Conservation (phyloP, 768 basidiomycete species). For the Lactarius evosmus region DNA sequence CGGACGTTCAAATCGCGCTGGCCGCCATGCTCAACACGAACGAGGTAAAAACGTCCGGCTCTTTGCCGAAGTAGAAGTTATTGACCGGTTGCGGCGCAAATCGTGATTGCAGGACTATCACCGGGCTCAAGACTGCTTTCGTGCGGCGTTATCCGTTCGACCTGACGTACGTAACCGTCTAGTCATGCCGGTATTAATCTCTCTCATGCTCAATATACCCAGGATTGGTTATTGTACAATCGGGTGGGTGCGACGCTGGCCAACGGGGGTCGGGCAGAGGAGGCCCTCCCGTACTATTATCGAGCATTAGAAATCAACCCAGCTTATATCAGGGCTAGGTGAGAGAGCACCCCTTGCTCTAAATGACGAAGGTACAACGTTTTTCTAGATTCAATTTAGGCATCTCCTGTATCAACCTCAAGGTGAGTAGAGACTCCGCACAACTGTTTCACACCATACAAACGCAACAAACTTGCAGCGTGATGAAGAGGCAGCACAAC, state of each 20-base stretch:
- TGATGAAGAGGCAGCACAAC: conserved; percentile 81
- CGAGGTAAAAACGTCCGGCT: conserved; percentile 50
- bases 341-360: conserved; percentile 23
- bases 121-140: conserved; percentile 94
- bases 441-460: conserved; percentile 20
- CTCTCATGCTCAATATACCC: background rate
- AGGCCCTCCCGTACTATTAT: conserved; percentile 86
- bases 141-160: conserved; percentile 78
- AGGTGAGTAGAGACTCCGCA: conserved; percentile 44
- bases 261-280: conserved; percentile 73
- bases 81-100: background rate
- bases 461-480: conserved; percentile 44
- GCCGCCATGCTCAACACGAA: conserved; percentile 90
- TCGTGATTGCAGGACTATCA: conserved; percentile 63
- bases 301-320: conserved; percentile 86
- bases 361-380: background rate
- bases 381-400: conserved; percentile 80
- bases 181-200: background rate
- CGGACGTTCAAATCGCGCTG: conserved; percentile 93
- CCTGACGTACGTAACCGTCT: conserved; percentile 64
- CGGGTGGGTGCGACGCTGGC: conserved; percentile 93
- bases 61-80: background rate
- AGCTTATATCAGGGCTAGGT: conserved; percentile 86
- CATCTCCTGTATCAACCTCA: conserved; percentile 86
- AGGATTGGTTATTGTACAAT: conserved; percentile 94